Evolutionary conservation across 2,329 filamentous ascomycete species (phyloP), one percentile per base, ranked within the genome.

Genomic region (Trichothecium sympodiale): DNA sequence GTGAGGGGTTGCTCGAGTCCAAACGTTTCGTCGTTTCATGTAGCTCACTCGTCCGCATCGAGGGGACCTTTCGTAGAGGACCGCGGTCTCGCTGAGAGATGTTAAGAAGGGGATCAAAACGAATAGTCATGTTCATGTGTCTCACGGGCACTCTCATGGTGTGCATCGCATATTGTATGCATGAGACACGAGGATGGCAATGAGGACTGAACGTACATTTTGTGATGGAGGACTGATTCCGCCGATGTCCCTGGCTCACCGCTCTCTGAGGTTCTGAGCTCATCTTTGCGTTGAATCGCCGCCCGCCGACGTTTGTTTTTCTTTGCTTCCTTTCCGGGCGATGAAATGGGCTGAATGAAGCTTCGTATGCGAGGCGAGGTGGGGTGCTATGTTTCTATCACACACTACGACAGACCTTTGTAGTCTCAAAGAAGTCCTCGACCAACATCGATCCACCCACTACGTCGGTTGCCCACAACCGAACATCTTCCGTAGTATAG

Each of bases 21-120:
- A n/a, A n/a, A n/a, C n/a, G n/a, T n/a, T 26, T 41, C 39, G 30
- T 31, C 33, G 31, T 38, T 15, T 20, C 18, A 27, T 8, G 30
- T 15, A 27, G 7, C 77, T 59, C 68, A 89, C 82, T 89, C 81
- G 43, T 80, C 75, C 42, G 65, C 62, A 49, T 91, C 85, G 15
- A 94, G 64, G 4, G 86, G 86, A 1, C 84, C 85, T 56, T 78
- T 83, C 4, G 85, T 91, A 31, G 80, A 72, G 29, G 80, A 76
- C 34, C 80, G 67, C 8, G 80, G 72, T 31, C 78, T 61, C n/a
- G 70, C 72, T 74, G 45, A 10, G 16, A 12, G 2, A 17, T 16
- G 31, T 46, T 28, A 44, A 47, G 50, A 20, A 20, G 37, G 14
- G 29, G 9, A 3, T 14, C n/a, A 17, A 29, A 31, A 17, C 17